These are phyloP conservation scores for Periconia sp. DNA, from an alignment of 2,329 filamentous ascomycete species.

Conservation along the genomic window DNA sequence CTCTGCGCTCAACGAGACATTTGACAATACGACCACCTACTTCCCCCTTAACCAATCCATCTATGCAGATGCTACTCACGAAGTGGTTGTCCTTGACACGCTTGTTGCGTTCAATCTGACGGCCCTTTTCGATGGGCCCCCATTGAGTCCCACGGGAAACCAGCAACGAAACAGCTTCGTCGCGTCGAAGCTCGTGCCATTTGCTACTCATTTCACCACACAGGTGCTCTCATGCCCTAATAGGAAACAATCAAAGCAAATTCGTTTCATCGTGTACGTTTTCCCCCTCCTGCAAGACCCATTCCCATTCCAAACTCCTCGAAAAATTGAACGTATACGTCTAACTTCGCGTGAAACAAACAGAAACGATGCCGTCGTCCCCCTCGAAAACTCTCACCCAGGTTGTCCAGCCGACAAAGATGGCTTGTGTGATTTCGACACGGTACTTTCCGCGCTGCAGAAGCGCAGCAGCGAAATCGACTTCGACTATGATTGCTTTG, in stretches of 20 bases:
- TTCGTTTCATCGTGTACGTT: slow-evolving; percentile 32
- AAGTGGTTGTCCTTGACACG: slow-evolving; percentile 40
- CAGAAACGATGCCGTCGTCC: slow-evolving; percentile 33
- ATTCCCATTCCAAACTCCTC: not conserved
- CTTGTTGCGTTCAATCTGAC: slow-evolving; percentile 35
- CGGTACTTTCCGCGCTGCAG: slow-evolving; percentile 28
- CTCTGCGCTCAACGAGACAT: slow-evolving; percentile 30
- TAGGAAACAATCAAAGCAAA: slow-evolving; percentile 25
- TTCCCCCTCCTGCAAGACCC: not conserved
- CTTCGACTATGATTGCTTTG: slow-evolving; percentile 33
- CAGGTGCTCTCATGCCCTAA: slow-evolving; percentile 29
- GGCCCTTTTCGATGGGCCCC: slow-evolving; percentile 28
- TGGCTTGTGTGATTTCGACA: slow-evolving; percentile 32
- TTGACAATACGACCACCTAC: slow-evolving; percentile 45
- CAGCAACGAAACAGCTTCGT: slow-evolving; percentile 25
- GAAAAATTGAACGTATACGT: not conserved
- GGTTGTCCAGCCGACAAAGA: slow-evolving; percentile 23
- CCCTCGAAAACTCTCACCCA: slow-evolving; percentile 23
- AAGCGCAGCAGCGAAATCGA: slow-evolving; percentile 31
- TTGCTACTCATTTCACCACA: slow-evolving; percentile 34
- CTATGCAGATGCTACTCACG: slow-evolving; percentile 47
- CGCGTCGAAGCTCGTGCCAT: slow-evolving; percentile 31
- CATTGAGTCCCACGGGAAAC: slow-evolving; percentile 21
- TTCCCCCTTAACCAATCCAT: slow-evolving; percentile 50
- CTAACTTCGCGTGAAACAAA: not conserved